Conservation (phyloP, 495 filamentous ascomycete genomes). For the Trichoderma erinaceum region DNA sequence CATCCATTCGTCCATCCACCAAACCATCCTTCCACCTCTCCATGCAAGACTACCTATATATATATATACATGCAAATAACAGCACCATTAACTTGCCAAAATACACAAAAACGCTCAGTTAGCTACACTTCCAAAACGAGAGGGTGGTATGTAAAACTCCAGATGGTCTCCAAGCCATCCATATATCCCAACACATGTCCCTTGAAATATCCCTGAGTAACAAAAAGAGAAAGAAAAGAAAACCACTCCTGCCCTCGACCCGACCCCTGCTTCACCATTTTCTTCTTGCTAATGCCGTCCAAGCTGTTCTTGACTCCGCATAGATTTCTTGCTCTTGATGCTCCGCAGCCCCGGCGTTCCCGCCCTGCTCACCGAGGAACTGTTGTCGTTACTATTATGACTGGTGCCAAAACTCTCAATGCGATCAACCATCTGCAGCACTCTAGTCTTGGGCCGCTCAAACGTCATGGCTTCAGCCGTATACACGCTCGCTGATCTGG, state of each 20-base stretch:
- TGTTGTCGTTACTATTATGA: conserved; percentile 28
- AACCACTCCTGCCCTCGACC: not conserved
- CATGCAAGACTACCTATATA: conserved; percentile 7
- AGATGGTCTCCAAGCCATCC: not conserved
- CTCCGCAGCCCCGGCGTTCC: conserved; percentile 10
- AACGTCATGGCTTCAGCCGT: conserved; percentile 29
- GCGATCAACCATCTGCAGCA: conserved; percentile 44
- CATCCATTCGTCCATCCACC: not conserved
- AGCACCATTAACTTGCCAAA: too few relatives aligned
- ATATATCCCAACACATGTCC: not conserved
- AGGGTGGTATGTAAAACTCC: not conserved
- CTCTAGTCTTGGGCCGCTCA: conserved; percentile 33
- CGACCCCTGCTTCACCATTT: not conserved
- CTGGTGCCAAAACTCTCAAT: conserved; percentile 28
- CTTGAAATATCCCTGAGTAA: not conserved
- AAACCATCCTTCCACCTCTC: not conserved
- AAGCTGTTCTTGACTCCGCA: not conserved
- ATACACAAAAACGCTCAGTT: too few relatives aligned
- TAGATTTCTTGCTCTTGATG: conserved; percentile 7
- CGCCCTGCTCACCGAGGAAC: conserved; percentile 27
- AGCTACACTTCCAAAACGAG: not conserved
- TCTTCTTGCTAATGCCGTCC: not conserved
- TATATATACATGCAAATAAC: conserved; percentile 15
- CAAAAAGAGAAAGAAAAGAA: not conserved
- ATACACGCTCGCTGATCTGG: conserved; percentile 5